phyloP scores from a whole-genome alignment of 169 alveolate species.

The Babesia sp. region DNA sequence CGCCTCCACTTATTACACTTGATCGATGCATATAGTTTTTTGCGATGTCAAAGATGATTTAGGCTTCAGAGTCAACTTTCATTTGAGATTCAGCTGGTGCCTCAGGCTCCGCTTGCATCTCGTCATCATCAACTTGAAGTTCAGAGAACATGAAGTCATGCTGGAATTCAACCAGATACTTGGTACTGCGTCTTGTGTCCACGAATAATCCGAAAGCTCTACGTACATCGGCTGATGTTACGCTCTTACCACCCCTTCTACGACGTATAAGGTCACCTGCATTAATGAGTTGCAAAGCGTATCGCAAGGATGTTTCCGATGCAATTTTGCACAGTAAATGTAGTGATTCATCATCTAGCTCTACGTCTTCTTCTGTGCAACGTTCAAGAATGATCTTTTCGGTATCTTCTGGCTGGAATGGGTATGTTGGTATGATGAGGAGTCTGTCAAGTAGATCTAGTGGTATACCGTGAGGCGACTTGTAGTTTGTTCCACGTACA shows the following conservation, averaged over 20 bases:
- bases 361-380: constrained; percentile 98
- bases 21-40: no score
- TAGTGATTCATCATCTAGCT: constrained; percentile 93
- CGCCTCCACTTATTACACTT: no score
- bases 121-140: constrained; percentile 1
- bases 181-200: constrained; percentile 94
- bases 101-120: background rate
- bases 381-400: constrained; percentile 91
- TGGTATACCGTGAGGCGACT: constrained; percentile 99
- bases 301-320: constrained; percentile 93
- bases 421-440: constrained; percentile 95
- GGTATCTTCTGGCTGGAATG: constrained; percentile 91
- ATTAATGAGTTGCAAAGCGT: constrained; percentile 90
- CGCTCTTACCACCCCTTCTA: constrained; percentile 84
- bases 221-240: constrained; percentile 93
- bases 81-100: background rate
- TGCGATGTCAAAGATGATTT: no score
- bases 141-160: constrained; percentile 90
- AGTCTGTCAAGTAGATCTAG: constrained; percentile 96
- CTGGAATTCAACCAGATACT: constrained; percentile 89
- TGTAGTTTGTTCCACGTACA: constrained; percentile 96
- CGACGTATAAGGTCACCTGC: constrained; percentile 86
- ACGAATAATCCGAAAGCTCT: constrained; percentile 93
- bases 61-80: no score
- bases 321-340: constrained; percentile 94